Percentiles rank a stretch among this genome's conserved stretches.
phyloP scores from a whole-genome alignment of 1,139 yeast genomes.

The Torulaspora pretoriensis region DNA sequence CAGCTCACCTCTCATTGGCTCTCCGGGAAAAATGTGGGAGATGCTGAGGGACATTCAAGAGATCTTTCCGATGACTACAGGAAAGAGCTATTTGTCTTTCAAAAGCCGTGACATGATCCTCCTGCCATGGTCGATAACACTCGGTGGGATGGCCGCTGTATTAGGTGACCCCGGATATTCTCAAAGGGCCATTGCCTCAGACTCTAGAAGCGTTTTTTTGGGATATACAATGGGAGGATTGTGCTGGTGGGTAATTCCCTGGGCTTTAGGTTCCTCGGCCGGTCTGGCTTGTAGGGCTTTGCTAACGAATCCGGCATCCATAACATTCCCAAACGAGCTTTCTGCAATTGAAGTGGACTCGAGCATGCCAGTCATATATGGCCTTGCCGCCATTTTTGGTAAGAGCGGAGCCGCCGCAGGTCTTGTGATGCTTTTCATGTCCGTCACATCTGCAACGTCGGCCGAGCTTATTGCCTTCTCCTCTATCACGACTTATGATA shows the following conservation, averaged over 20 bases:
- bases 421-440: slow-evolving; percentile 40
- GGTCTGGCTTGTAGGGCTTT: slow-evolving; percentile 41
- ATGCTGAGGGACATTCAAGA: slow-evolving; percentile 34
- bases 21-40: slow-evolving; percentile 40
- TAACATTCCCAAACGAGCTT: slow-evolving; percentile 37
- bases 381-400: slow-evolving; percentile 38
- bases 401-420: slow-evolving; percentile 40
- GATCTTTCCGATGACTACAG: slow-evolving; percentile 29
- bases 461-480: slow-evolving; percentile 42
- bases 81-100: slow-evolving; percentile 26
- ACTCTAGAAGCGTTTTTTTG: slow-evolving; percentile 36
- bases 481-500: slow-evolving; percentile 40
- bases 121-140: slow-evolving; percentile 23
- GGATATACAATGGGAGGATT: slow-evolving; percentile 43
- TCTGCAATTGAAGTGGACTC: slow-evolving; percentile 25
- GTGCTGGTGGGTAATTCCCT: slow-evolving; percentile 43
- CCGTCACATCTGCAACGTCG: slow-evolving; percentile 43
- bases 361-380: slow-evolving; percentile 18
- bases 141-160: slow-evolving; percentile 40
- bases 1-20: slow-evolving; percentile 37
- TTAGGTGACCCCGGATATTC: slow-evolving; percentile 44
- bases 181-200: slow-evolving; percentile 45
- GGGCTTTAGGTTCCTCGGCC: slow-evolving; percentile 40
- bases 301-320: slow-evolving; percentile 35
- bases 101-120: slow-evolving; percentile 9